Evolutionary conservation across 2,329 filamentous ascomycete species (phyloP).

Genomic region (Microthyrium microscopicum): DNA sequence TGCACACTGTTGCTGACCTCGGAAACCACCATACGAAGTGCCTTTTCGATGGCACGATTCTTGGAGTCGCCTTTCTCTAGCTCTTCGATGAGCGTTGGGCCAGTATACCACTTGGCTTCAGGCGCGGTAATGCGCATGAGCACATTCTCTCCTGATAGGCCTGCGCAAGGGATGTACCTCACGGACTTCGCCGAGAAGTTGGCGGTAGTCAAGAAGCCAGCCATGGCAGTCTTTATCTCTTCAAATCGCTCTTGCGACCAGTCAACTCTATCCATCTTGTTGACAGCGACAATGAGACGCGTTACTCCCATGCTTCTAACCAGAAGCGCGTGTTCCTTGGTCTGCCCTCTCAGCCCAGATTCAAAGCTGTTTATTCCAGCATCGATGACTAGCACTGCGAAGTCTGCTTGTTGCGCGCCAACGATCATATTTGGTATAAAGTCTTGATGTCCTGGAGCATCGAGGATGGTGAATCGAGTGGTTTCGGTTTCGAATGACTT

Average conservation of each 20-base stretch:
- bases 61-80: constrained; percentile 69
- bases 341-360: constrained; percentile 83
- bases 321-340: constrained; percentile 79
- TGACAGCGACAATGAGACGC: constrained; percentile 74
- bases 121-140: constrained; percentile 22
- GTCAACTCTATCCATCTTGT: constrained; percentile 76
- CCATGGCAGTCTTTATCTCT: constrained; percentile 70
- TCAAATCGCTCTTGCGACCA: constrained; percentile 76
- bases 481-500: constrained; percentile 84
- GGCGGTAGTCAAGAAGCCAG: constrained; percentile 63
- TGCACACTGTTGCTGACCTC: constrained; percentile 72
- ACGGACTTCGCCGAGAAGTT: constrained; percentile 72
- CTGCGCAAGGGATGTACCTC: constrained; percentile 77
- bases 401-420: constrained; percentile 86
- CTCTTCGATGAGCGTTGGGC: constrained; percentile 63
- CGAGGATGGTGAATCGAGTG: constrained; percentile 81
- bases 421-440: constrained; percentile 99
- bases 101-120: constrained; percentile 59
- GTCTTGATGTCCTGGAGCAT: constrained; percentile 85
- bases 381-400: constrained; percentile 88
- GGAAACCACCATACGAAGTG: constrained; percentile 70
- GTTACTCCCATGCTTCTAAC: constrained; percentile 84
- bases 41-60: constrained; percentile 54
- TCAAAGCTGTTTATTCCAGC: constrained; percentile 83
- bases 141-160: constrained; percentile 78